These are phyloP conservation scores for Wickerhamomyces xylosicus DNA, from an alignment of 805 yeast species.

Conservation along the genomic window DNA sequence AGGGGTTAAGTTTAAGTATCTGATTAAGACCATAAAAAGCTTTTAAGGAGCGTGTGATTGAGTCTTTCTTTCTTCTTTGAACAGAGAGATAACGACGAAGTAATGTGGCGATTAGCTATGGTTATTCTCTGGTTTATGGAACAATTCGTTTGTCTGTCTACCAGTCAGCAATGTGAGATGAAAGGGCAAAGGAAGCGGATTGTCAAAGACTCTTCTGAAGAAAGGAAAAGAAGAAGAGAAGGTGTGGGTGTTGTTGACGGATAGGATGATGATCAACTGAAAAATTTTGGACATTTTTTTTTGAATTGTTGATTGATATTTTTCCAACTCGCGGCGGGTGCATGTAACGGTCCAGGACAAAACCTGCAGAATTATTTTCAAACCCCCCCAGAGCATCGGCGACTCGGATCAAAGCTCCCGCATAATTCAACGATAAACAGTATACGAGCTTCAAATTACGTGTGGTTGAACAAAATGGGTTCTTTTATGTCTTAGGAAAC, in stretches of 20 bases:
- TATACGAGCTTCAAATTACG: too few species aligned
- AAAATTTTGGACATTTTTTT: not conserved
- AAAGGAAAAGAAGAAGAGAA: not conserved
- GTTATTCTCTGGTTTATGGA: not conserved
- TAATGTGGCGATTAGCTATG: not conserved
- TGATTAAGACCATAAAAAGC: not conserved
- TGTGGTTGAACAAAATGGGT: too few species aligned
- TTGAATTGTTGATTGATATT: not conserved
- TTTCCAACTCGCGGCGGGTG: too few species aligned
- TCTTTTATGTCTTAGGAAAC: too few species aligned
- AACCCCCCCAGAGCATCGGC: too few species aligned
- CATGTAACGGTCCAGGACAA: too few species aligned
- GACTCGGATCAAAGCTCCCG: too few species aligned
- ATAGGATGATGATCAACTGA: too few species aligned
- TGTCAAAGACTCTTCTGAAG: not conserved
- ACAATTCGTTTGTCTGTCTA: not conserved
- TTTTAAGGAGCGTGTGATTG: not conserved
- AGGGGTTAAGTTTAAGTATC: constrained; percentile 9
- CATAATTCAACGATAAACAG: too few species aligned
- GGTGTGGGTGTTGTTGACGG: too few species aligned
- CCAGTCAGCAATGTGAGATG: not conserved
- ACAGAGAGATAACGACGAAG: not conserved
- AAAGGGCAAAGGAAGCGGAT: not conserved
- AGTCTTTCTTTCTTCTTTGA: not conserved
- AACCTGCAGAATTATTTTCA: too few species aligned